Conservation (phyloP, 73 alveolate species). For the Blepharisma japonicum region DNA sequence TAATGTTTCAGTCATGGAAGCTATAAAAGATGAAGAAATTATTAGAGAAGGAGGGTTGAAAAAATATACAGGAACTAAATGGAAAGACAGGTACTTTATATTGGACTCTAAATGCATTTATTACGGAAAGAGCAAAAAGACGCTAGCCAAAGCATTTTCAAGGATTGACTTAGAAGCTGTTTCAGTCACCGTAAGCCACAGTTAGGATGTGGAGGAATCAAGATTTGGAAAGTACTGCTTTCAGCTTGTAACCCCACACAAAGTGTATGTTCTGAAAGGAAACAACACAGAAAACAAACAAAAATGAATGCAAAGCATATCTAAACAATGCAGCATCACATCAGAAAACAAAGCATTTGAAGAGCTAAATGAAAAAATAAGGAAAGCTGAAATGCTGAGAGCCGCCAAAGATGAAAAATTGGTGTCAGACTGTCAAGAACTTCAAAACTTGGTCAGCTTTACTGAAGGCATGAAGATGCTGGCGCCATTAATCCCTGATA, state of each 20-base stretch:
- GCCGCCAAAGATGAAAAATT: background rate
- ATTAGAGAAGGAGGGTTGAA: constrained; percentile 20
- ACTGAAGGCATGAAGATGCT: constrained; percentile 4
- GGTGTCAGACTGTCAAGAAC: constrained; percentile 8
- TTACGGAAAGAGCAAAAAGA: constrained; percentile 4
- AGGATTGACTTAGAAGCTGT: constrained; percentile 24
- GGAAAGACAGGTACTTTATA: constrained; percentile 6
- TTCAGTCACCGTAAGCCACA: background rate
- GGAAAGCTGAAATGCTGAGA: constrained; percentile 1
- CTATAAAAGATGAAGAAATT: background rate
- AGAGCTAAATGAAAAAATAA: constrained; percentile 5
- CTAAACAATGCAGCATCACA: constrained; percentile 6
- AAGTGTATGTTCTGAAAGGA: background rate
- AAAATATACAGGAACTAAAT: background rate
- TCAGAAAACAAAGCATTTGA: constrained; percentile 19
- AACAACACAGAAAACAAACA: constrained; percentile 25
- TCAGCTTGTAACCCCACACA: constrained; percentile 7
- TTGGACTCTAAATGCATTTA: constrained; percentile 24
- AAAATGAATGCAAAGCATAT: constrained; percentile 26
- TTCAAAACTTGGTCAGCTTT: background rate
- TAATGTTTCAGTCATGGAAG: background rate
- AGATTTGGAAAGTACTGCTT: constrained; percentile 11
- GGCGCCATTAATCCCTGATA: too few species aligned
- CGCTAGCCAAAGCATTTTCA: background rate
- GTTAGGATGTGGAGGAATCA: background rate